phyloP scores from a whole-genome alignment of 768 basidiomycete species.

The Suillus weaverae region DNA sequence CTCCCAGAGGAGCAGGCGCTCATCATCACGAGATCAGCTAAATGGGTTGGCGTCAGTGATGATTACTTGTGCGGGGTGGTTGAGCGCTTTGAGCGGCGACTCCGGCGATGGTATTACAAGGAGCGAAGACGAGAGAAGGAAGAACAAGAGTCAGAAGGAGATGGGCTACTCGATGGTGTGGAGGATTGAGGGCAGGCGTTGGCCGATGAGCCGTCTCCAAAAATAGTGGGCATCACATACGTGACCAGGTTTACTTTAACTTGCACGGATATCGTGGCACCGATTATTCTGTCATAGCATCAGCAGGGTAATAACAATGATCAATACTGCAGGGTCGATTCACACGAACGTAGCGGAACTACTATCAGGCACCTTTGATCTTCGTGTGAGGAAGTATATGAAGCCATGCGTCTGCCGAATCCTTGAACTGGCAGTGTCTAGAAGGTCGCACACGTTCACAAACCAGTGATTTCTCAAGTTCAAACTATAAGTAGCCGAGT shows the following conservation, averaged over 20 bases:
- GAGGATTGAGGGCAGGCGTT: not conserved
- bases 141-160: conserved; percentile 10
- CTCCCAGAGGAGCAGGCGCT: conserved; percentile 49
- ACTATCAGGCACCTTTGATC: not conserved
- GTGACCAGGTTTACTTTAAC: not conserved
- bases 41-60: conserved; percentile 54
- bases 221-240: not conserved
- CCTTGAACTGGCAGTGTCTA: not conserved
- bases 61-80: conserved; percentile 56
- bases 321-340: not conserved
- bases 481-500: conserved; percentile 4
- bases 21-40: conserved; percentile 52
- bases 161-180: not conserved
- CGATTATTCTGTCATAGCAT: not conserved
- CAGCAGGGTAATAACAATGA: not conserved
- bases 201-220: not conserved
- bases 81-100: conserved; percentile 64
- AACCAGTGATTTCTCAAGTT: not conserved
- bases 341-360: not conserved
- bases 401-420: not conserved
- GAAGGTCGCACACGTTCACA: not conserved
- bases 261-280: not conserved
- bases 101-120: conserved; percentile 50
- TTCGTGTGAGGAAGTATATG: conserved; percentile 11
- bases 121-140: conserved; percentile 24